A percentile compares a stretch with the other conserved stretches of the same genome.
phyloP scores from a whole-genome alignment of 305 asterid species.

The Fraxinus baroniana region DNA sequence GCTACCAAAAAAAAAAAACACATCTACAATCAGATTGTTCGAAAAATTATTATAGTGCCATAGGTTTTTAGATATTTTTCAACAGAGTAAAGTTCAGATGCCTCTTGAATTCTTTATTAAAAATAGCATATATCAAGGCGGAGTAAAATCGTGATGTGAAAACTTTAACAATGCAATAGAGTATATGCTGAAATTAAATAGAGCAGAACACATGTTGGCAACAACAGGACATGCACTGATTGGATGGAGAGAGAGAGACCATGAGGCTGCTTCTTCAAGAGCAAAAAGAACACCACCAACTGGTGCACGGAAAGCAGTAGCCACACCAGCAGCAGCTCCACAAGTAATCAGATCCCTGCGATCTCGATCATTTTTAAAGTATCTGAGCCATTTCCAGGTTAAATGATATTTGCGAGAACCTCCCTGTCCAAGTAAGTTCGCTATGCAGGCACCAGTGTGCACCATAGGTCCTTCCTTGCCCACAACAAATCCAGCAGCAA shows the following conservation, averaged over 20 bases:
- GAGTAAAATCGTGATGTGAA: neutral
- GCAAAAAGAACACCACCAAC: conserved; percentile 98
- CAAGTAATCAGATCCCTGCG: conserved; percentile 95
- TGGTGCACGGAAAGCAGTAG: conserved; percentile 98
- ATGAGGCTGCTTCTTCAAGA: conserved; percentile 97
- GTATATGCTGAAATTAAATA: neutral
- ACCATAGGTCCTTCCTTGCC: conserved; percentile 99
- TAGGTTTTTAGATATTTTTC: neutral
- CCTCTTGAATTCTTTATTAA: neutral
- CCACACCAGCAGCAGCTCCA: conserved; percentile 99
- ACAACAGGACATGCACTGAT: neutral
- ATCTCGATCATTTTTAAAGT: conserved; percentile 80
- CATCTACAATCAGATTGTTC: conserved; percentile 10
- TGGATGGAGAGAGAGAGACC: conserved; percentile 42
- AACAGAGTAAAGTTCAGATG: neutral
- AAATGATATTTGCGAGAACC: conserved; percentile 89
- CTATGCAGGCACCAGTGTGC: conserved; percentile 95
- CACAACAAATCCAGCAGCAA: conserved; percentile 95
- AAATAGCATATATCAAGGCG: neutral
- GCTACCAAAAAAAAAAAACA: no score
- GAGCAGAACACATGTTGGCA: neutral
- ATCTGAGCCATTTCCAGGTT: conserved; percentile 93
- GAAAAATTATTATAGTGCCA: neutral
- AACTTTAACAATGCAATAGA: neutral
- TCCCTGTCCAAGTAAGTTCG: conserved; percentile 94